Evolutionary conservation across 345 rosid genomes (phyloP), one percentile per base, ranked within the genome.

Genomic region (Salix exigua): DNA sequence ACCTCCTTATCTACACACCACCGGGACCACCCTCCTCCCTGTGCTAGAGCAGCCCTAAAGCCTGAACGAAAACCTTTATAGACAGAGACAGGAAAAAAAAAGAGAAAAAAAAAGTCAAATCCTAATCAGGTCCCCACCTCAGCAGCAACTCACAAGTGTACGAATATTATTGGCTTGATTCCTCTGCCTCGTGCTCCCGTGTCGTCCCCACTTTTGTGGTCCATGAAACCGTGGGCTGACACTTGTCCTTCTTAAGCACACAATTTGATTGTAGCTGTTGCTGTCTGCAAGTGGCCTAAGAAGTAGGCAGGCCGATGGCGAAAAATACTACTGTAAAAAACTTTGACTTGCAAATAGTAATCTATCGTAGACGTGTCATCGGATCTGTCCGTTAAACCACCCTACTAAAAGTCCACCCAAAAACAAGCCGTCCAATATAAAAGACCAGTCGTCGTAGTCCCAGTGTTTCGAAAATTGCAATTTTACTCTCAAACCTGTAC

Each of bases 221-320:
- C 82, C 82, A 73, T 73, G 73, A 79, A 78, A 73, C 11, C 6
- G 42, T 40, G 70, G 63, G 7, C 1, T 13, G 70, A 73, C 82
- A 74, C 73, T 70, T 73, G 82, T 60, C 42, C 21, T 2, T 5
- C 19, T 3, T 6, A 9, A 37, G 30, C 30, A 17, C 60, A 44
- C 62, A 46, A 11, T 58, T 25, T 4, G 63, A 10, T 58, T 58
- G 44, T 48, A 5, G 8, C 38, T 8, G 81, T 46, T 37, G 77
- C 70, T 68, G 77, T 73, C 82, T 18, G 63, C 75, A 64, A 50
- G 65, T 66, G 75, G 80, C 65, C 58, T n/a, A 75, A 72, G 31
- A 37, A 72, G 42, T 28, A 50, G 50, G 50, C 50, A 46, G 50
- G 50, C 50, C 50, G 50, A 46, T 12, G 50, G 13, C 14, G 14